Conservation (phyloP, 495 filamentous ascomycete genomes). For the Mytilinidion resinicola region DNA sequence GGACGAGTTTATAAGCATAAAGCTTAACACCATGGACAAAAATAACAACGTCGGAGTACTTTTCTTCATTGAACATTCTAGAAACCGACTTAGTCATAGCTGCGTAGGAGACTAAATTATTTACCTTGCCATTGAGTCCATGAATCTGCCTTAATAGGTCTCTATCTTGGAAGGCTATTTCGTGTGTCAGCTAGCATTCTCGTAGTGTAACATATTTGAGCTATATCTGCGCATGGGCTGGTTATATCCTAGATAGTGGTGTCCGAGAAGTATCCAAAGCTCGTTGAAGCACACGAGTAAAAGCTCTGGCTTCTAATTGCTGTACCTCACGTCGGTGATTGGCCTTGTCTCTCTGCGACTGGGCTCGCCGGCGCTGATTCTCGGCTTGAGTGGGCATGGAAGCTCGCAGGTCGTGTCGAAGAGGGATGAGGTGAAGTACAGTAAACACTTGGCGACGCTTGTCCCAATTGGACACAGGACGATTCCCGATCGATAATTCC, state of each 20-base stretch:
- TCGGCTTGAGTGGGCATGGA: background rate
- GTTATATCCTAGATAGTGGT: background rate
- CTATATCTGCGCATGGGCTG: background rate
- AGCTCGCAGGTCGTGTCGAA: too few species aligned
- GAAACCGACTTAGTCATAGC: background rate
- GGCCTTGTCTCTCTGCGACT: background rate
- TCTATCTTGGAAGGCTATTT: background rate
- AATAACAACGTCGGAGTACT: slow-evolving; percentile 6
- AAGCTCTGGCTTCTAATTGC: background rate
- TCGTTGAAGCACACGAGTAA: too few species aligned
- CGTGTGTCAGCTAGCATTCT: background rate
- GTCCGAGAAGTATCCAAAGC: background rate
- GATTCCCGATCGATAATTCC: too few species aligned
- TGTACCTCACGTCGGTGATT: background rate
- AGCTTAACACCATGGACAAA: slow-evolving; percentile 4
- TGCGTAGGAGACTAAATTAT: background rate
- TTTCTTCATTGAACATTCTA: slow-evolving; percentile 8
- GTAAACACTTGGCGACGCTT: too few species aligned
- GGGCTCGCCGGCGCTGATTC: background rate
- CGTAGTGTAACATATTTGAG: background rate
- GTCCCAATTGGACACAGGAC: too few species aligned
- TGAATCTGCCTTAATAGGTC: background rate
- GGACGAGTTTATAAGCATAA: slow-evolving; percentile 5
- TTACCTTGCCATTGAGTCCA: background rate
- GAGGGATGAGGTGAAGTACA: too few species aligned